Evolutionary conservation across 148 eudicot species (phyloP), one percentile per base, ranked within the genome.

Genomic region (Cornus suecica): DNA sequence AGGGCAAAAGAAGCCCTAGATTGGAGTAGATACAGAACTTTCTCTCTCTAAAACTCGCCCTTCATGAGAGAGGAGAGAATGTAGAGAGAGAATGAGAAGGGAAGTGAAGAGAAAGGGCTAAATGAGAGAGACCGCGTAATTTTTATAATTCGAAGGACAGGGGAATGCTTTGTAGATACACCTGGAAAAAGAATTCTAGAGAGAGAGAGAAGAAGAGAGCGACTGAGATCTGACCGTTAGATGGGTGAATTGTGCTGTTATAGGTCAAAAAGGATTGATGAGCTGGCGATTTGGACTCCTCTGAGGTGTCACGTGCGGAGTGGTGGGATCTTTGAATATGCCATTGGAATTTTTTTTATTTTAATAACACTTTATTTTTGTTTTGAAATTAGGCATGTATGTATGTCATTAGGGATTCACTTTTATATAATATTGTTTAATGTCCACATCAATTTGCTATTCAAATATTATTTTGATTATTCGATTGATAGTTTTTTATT

Each of bases 111-210:
- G 64, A 76, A 32, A 67, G 76, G 48, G 67, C 10, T 10, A 31
- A 69, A 68, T 7, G 78, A 0, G 77, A 67, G 76, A 77, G 84
- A 80, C 84, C 88, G 87, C 88, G 79, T 51, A 77, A 77, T 68
- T 88, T 37, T 82, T 82, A 83, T 82, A 85, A 65, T 85, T 82
- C 78, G 73, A 88, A 65, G 73, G 68, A 48, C 70, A 65, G 75
- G 31, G 22, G 48, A 58, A 25, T 25, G 62, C 62, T 7, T 58
- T 58, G 62, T 58, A 58, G 20, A 58, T 58, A 58, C 62, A 18
- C 62, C 23, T 10, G 23, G 16, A 29, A 26, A 54, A n/a, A 31
- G 37, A 15, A 22, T 62, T 58, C 18, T 63, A 29, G 64, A 70
- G 60, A 28, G 29, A 41, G 72, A 37, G 56, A 23, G 69, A 71